Evolutionary conservation across 192 early-diverging fungal genomes (phyloP), one percentile per base, ranked within the genome.

Genomic region (Geosiphon pyriformis): DNA sequence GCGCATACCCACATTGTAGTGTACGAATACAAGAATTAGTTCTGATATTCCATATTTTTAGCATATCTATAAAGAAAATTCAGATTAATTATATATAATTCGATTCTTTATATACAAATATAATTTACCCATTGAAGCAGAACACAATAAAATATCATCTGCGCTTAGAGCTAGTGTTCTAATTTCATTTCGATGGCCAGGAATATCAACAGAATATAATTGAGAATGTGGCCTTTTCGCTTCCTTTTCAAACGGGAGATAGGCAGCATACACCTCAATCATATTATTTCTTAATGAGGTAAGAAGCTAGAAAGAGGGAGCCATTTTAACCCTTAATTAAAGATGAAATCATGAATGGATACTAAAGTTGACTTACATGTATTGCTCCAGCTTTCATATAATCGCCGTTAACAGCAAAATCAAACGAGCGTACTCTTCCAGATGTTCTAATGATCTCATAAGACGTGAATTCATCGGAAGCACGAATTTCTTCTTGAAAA

Each of bases 41-140:
- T 55, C 84, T 81, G 32, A 88, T 76, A 58, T 94, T 95, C 95
- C 95, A 99, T 47, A 99, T 71, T 62, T 96, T 97, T 66, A 98
- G 74, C 0, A 79, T 76, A 70, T 86, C 88, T 77, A 65, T 37
- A 26, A 57, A 15, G 1, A 64, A 53, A 7, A 3, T 18, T 42
- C 30, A 54, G 30, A 42, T 7, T 53, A 17, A 46, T 37, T n/a
- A 42, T 25, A 46, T 6, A n/a, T n/a, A 1, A 37, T 11, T n/a
- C 0, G n/a, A 31, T 60, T 6, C 32, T n/a, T 27, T 22, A 59
- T 20, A n/a, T 23, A 26, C 25, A 32, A 34, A 12, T 2, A 11
- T 26, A 3, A 68, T 72, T 74, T 77, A 85, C 81, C 80, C 72
- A 87, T 87, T n/a, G 94, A 93, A 6, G 88, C 94, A 48, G 94